phyloP scores from a whole-genome alignment of 495 filamentous ascomycete species.

The Lophium mytilinum region DNA sequence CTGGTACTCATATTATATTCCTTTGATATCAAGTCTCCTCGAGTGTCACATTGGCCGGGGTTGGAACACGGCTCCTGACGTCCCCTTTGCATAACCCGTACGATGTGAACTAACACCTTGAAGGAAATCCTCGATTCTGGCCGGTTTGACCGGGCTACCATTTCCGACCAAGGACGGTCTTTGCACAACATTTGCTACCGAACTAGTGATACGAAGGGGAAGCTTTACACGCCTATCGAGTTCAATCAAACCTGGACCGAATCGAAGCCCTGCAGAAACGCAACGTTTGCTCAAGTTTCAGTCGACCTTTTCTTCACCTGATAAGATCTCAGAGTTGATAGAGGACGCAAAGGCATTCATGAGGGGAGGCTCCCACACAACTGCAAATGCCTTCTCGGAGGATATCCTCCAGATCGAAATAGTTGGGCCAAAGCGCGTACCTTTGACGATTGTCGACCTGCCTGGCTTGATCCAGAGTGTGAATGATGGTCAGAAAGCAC shows the following conservation, averaged over 20 bases:
- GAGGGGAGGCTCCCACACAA: neutral
- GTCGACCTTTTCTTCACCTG: neutral
- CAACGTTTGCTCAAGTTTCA: neutral
- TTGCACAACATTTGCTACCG: constrained; percentile 9
- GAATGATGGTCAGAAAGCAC: neutral
- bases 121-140: constrained; percentile 7
- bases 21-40: too few relatives aligned
- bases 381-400: neutral
- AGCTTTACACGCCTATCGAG: neutral
- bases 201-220: neutral
- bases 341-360: constrained; percentile 1
- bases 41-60: too few relatives aligned
- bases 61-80: too few relatives aligned
- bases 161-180: constrained; percentile 2
- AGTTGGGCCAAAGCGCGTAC: neutral
- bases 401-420: constrained; percentile 8
- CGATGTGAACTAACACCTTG: too few relatives aligned
- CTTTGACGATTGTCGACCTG: constrained; percentile 4
- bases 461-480: constrained; percentile 1
- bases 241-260: neutral
- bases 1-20: too few relatives aligned
- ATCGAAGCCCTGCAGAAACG: neutral
- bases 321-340: neutral
- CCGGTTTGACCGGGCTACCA: neutral
- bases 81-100: too few relatives aligned